Base-by-base conservation (phyloP, 163 green algal genomes). In the Trebouxiophyceae sp. region DNA sequence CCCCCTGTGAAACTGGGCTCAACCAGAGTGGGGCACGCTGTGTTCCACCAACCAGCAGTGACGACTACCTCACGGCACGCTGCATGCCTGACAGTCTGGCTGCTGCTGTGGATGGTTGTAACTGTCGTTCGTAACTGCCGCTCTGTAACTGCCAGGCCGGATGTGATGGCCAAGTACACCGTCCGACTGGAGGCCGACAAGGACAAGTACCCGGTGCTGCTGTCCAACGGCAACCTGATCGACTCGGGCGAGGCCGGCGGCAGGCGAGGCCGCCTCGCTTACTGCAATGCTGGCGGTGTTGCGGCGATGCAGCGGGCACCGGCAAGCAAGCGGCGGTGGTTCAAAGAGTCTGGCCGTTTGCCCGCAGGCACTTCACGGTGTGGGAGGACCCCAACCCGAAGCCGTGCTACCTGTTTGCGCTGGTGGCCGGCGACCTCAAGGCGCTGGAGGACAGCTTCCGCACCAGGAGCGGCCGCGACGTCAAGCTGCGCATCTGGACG, bases 391-490 rank as follows among this genome's bases (percentile, higher is more conserved):
- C 95, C 19, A 97, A 86, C 73, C 70, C 69, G 50, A 99, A 99
- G 85, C 95, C 95, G 8, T 96, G 84, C 81, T 99, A 99, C 82
- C 86, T 99, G 57, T 99, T 99, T 85, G 95, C 95, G 2, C 82
- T 99, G 56, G 95, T 99, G 33, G 95, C 95, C 1, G 95, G 95
- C n/a, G 77, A 95, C 73, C 81, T 99, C 45, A 72, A 69, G 2
- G 79, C 85, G 69, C 85, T 82, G 57, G 85, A 97, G 73, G 86
- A 95, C 74, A 83, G 31, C 23, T 98, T 92, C 79, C 89, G 57
- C 33, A 99, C 95, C 19, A 61, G 33, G 86, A 77, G 80, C 30
- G 81, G 81, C 5, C 62, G 65, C 7, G 34, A 70, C 19, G 75
- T 85, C 12, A 47, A 45, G 23, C 65, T 82, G 20, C 59, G 66